Conservation (phyloP, 768 basidiomycete genomes). For the Mycena vitilis region DNA sequence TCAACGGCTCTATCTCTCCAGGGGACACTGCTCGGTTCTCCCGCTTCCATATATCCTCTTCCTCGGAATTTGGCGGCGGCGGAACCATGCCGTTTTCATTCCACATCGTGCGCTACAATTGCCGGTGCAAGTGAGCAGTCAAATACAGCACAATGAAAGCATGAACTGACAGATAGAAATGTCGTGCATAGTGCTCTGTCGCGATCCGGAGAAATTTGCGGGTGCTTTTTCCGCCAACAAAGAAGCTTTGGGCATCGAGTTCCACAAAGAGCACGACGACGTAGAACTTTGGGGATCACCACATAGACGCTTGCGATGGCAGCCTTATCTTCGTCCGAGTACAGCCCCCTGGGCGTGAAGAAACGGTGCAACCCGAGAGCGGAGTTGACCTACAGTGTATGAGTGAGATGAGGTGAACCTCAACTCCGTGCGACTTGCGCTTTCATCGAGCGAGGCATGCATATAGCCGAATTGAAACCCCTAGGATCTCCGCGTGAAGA, state of each 20-base stretch:
- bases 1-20: constrained; percentile 27
- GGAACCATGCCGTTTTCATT: constrained; percentile 33
- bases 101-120: constrained; percentile 29
- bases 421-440: too few relatives aligned
- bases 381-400: too few relatives aligned
- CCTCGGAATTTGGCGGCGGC: constrained; percentile 24
- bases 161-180: too few relatives aligned
- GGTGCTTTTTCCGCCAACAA: constrained; percentile 20
- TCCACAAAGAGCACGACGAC: constrained; percentile 43
- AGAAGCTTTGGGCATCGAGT: constrained; percentile 34
- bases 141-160: not conserved
- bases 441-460: too few relatives aligned
- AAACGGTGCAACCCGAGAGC: constrained; percentile 31
- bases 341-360: constrained; percentile 38
- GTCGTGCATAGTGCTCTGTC: too few relatives aligned
- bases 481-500: too few relatives aligned
- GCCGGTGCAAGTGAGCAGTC: not conserved
- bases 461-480: too few relatives aligned
- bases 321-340: constrained; percentile 39
- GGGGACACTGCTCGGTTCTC: constrained; percentile 29
- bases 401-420: too few relatives aligned
- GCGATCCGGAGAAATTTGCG: too few relatives aligned
- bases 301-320: constrained; percentile 24
- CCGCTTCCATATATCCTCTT: constrained; percentile 33
- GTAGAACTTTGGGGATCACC: constrained; percentile 37